Conservation (phyloP, 441 rosid species). For the Sinapis alba region DNA sequence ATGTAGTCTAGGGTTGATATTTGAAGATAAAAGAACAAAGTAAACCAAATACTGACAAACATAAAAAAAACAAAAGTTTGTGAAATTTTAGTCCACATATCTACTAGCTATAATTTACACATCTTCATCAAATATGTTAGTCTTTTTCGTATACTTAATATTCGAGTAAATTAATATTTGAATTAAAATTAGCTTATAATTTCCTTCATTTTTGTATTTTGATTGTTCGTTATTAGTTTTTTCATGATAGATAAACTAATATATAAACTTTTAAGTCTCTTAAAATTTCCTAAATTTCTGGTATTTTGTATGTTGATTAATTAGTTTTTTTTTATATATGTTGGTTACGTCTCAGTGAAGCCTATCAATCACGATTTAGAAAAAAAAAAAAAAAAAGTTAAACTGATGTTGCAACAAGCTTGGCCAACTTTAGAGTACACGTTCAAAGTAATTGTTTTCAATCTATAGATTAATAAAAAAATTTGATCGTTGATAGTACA, state of each 20-base stretch:
- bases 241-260: not conserved
- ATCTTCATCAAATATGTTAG: too few relatives aligned
- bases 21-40: conserved; percentile 8
- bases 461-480: not conserved
- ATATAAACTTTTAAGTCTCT: not conserved
- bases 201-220: not conserved
- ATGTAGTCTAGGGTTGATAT: not conserved
- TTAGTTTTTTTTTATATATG: not conserved
- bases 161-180: not conserved
- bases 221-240: not conserved
- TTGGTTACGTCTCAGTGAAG: conserved; percentile 9
- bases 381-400: not conserved
- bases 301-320: not conserved
- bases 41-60: conserved; percentile 25
- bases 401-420: not conserved
- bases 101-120: too few relatives aligned
- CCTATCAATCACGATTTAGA: conserved; percentile 3
- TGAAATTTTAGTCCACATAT: conserved; percentile 20
- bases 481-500: not conserved
- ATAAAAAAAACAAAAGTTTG: conserved; percentile 18
- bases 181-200: not conserved
- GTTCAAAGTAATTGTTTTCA: not conserved
- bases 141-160: not conserved
- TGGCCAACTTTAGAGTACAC: conserved; percentile 4
- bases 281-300: not conserved